Evolutionary conservation across 2,329 filamentous ascomycete genomes (phyloP).

Genomic region (Xylaria digitata): DNA sequence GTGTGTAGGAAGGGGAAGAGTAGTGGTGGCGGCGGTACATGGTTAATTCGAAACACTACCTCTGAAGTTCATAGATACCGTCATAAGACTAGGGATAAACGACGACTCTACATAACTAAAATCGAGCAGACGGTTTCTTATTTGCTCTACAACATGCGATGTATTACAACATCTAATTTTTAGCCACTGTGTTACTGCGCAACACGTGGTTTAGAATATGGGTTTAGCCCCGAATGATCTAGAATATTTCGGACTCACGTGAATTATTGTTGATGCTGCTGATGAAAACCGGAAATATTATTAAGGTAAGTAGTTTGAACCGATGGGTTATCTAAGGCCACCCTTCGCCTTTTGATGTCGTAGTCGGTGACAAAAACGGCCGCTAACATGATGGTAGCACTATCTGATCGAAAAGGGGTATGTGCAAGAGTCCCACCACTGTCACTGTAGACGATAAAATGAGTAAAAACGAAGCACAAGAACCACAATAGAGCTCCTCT

Average conservation of each 20-base stretch:
- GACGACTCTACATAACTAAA: too few species aligned
- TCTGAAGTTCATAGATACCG: neutral
- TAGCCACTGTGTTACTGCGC: neutral
- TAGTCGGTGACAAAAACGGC: neutral
- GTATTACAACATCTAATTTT: neutral
- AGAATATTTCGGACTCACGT: neutral
- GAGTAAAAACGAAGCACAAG: neutral
- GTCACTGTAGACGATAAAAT: neutral
- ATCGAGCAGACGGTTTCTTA: neutral
- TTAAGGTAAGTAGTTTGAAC: neutral
- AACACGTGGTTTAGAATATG: neutral
- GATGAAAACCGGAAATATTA: neutral
- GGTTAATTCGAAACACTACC: too few species aligned
- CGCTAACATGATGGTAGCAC: neutral
- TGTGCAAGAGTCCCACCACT: too few species aligned
- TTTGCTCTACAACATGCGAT: neutral
- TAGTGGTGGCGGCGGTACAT: too few species aligned
- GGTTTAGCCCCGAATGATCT: neutral
- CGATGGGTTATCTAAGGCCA: neutral
- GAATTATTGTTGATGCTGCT: neutral
- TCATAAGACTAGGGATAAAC: neutral
- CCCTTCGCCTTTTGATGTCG: neutral
- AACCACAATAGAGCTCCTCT: neutral
- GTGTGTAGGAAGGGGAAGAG: too few species aligned
- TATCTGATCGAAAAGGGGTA: neutral